phyloP scores from a whole-genome alignment of 2,329 filamentous ascomycete genomes.

The Parasarocladium wereldwijsianum region DNA sequence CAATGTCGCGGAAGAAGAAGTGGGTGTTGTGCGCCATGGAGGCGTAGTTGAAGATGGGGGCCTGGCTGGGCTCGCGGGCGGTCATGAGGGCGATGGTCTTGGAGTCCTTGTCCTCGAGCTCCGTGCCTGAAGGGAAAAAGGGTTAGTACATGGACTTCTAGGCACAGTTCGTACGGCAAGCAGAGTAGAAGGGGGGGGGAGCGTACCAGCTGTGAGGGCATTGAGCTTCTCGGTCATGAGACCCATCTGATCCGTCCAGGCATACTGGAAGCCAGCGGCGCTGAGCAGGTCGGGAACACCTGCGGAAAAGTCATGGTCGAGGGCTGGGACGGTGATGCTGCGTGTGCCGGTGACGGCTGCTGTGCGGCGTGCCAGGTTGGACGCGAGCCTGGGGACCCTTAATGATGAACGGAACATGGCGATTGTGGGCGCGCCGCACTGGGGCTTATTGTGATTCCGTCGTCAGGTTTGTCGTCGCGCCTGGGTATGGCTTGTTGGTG shows the following conservation, averaged over 20 bases:
- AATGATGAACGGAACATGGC: constrained; percentile 38
- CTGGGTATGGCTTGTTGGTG: no score
- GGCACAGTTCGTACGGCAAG: background rate
- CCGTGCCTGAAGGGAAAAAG: constrained; percentile 34
- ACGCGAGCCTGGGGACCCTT: constrained; percentile 28
- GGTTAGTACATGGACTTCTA: background rate
- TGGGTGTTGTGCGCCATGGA: constrained; percentile 90
- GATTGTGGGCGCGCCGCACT: constrained; percentile 7
- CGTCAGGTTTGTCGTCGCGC: no score
- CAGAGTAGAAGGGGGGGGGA: constrained; percentile 1
- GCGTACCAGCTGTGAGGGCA: constrained; percentile 53
- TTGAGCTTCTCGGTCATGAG: constrained; percentile 66
- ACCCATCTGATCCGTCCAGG: constrained; percentile 73
- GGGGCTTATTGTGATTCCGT: no score
- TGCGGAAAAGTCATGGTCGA: constrained; percentile 29
- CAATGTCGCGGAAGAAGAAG: constrained; percentile 57
- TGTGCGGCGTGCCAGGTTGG: constrained; percentile 19
- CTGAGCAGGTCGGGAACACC: constrained; percentile 60
- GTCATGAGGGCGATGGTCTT: constrained; percentile 59
- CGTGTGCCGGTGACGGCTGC: constrained; percentile 21
- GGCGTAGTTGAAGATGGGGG: constrained; percentile 85
- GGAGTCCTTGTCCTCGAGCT: constrained; percentile 43
- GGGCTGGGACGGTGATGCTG: constrained; percentile 32
- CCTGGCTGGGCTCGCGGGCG: constrained; percentile 63
- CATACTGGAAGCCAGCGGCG: constrained; percentile 52